phyloP scores from a whole-genome alignment of 495 filamentous ascomycete genomes.

The Neurospora cerealis region DNA sequence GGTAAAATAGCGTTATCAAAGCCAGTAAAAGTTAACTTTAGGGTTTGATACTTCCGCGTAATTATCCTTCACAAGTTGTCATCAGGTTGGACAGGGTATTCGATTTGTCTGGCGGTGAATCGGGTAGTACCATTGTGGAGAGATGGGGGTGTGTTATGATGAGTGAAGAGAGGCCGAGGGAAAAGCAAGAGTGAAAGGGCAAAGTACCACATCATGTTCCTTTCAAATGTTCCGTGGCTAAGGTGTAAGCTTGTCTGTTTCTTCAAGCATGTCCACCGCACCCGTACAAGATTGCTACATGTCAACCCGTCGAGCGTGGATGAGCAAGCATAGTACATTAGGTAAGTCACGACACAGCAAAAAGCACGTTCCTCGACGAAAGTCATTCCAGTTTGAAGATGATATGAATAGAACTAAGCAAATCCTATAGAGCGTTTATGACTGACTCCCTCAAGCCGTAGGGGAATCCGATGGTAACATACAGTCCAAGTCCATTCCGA shows the following conservation, averaged over 20 bases:
- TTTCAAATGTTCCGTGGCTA: background rate
- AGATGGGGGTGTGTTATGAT: background rate
- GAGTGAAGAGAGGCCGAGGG: background rate
- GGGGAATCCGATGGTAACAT: background rate
- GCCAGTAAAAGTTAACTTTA: background rate
- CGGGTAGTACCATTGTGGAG: too few relatives aligned
- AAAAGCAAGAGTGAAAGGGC: background rate
- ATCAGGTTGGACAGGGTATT: background rate
- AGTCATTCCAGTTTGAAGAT: background rate
- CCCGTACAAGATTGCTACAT: background rate
- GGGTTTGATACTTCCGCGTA: background rate
- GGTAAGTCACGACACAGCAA: background rate
- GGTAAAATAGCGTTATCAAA: background rate
- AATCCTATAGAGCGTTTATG: background rate
- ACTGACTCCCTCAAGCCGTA: background rate
- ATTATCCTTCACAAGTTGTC: background rate
- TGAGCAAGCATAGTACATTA: background rate
- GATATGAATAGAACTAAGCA: background rate
- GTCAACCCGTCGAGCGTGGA: background rate
- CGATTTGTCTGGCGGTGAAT: too few relatives aligned
- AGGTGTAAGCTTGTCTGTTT: background rate
- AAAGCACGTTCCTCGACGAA: background rate
- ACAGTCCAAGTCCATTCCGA: background rate
- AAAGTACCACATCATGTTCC: background rate
- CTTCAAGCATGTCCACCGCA: background rate